Conservation (phyloP, 768 basidiomycete species). For the Tremella mesenterica region DNA sequence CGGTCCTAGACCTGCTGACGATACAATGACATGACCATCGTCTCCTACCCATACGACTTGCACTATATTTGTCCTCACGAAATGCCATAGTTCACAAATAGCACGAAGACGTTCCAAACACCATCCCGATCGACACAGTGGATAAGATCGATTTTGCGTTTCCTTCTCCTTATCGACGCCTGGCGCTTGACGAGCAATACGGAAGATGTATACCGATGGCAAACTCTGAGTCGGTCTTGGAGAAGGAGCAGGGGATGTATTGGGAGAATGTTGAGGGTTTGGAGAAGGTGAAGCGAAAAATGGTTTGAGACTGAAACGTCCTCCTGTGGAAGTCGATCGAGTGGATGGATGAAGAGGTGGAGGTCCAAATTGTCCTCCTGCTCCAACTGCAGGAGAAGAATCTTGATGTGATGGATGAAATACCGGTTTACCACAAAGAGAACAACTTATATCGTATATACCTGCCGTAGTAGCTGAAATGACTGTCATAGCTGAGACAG, state of each 20-base stretch:
- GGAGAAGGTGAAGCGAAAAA: slow-evolving; percentile 41
- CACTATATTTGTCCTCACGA: slow-evolving; percentile 68
- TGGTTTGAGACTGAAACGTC: slow-evolving; percentile 43
- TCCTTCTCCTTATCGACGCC: slow-evolving; percentile 14
- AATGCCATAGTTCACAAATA: slow-evolving; percentile 86
- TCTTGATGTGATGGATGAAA: slow-evolving; percentile 43
- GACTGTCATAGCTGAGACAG: slow-evolving; percentile 58
- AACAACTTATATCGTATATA: slow-evolving; percentile 57
- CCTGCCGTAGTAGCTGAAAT: slow-evolving; percentile 51
- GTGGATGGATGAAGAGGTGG: slow-evolving; percentile 56
- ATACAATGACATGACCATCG: slow-evolving; percentile 23
- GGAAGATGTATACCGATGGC: slow-evolving; percentile 43
- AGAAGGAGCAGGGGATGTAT: slow-evolving; percentile 25
- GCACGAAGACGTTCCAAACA: slow-evolving; percentile 70
- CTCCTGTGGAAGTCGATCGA: slow-evolving; percentile 36
- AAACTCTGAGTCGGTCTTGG: slow-evolving; percentile 13
- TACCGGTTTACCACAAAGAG: slow-evolving; percentile 60
- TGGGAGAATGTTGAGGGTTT: slow-evolving; percentile 8
- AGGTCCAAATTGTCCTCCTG: slow-evolving; percentile 31
- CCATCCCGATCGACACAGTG: slow-evolving; percentile 76
- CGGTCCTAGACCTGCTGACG: not conserved
- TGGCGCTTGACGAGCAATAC: slow-evolving; percentile 29
- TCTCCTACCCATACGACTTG: slow-evolving; percentile 88
- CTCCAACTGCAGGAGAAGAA: slow-evolving; percentile 18
- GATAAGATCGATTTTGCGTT: slow-evolving; percentile 50